Evolutionary conservation across 2,329 filamentous ascomycete species (phyloP).

Genomic region (Exophiala mesophila): DNA sequence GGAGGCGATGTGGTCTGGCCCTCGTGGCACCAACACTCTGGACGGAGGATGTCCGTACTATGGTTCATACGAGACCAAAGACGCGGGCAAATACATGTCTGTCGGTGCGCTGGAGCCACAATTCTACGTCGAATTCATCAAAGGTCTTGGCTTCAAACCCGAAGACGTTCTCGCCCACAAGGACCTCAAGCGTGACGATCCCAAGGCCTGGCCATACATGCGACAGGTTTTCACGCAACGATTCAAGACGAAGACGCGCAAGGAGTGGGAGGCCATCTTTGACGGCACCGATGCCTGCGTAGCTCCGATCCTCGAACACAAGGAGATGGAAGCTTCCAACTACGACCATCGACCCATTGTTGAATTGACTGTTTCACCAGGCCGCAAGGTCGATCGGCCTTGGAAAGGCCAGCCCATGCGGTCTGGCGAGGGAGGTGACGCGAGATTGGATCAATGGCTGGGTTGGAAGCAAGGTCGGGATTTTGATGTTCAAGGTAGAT

Average conservation of each 20-base stretch:
- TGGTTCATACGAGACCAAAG: slow-evolving; percentile 78
- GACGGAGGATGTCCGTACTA: slow-evolving; percentile 88
- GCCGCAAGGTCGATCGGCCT: slow-evolving; percentile 58
- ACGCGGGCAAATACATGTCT: slow-evolving; percentile 68
- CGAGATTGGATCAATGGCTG: slow-evolving; percentile 64
- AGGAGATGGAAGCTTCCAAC: slow-evolving; percentile 60
- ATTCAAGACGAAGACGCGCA: slow-evolving; percentile 66
- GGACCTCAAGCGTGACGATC: slow-evolving; percentile 54
- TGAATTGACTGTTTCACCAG: slow-evolving; percentile 62
- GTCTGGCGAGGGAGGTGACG: slow-evolving; percentile 69
- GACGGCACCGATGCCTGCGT: slow-evolving; percentile 89
- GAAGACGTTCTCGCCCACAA: slow-evolving; percentile 37
- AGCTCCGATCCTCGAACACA: slow-evolving; percentile 75
- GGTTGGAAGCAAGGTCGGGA: slow-evolving; percentile 70
- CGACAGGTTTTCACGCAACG: slow-evolving; percentile 53
- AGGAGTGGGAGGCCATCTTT: slow-evolving; percentile 80
- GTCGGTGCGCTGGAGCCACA: slow-evolving; percentile 88
- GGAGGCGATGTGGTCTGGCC: slow-evolving; percentile 56
- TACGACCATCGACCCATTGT: slow-evolving; percentile 46
- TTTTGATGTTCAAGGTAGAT: slow-evolving; percentile 50
- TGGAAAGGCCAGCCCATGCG: slow-evolving; percentile 58
- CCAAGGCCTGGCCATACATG: slow-evolving; percentile 63
- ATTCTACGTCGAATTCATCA: slow-evolving; percentile 68
- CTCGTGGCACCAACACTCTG: slow-evolving; percentile 70
- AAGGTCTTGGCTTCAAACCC: slow-evolving; percentile 58